phyloP scores from a whole-genome alignment of 139 green algal species.

The Raphidocelis subcapitata region DNA sequence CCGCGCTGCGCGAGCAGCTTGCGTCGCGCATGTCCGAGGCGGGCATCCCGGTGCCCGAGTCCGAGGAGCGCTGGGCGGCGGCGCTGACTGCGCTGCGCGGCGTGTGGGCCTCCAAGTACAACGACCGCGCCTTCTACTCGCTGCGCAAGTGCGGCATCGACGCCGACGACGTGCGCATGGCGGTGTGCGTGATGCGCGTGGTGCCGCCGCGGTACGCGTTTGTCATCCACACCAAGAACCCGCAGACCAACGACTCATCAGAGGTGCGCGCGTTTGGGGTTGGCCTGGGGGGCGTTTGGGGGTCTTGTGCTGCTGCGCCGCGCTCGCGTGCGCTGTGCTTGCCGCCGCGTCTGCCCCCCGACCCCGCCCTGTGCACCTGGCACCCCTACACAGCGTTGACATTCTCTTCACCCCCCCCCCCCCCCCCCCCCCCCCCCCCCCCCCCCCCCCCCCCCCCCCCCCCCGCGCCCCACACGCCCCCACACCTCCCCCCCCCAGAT shows the following conservation, averaged over 20 bases:
- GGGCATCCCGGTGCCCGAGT: constrained; percentile 77
- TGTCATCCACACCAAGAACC: constrained; percentile 99
- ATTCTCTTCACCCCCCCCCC: no score
- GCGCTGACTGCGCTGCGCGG: constrained; percentile 69
- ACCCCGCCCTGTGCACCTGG: no score
- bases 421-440: no score
- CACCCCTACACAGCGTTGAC: no score
- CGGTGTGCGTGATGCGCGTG: constrained; percentile 90
- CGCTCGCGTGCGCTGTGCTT: no score
- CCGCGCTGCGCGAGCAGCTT: constrained; percentile 62
- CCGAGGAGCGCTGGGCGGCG: constrained; percentile 69
- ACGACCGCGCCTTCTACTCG: constrained; percentile 67
- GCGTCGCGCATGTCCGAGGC: constrained; percentile 57
- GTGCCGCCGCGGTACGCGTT: constrained; percentile 96
- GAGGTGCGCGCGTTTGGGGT: constrained; percentile 6
- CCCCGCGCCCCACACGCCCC: no score
- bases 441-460: no score
- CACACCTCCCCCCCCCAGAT: no score
- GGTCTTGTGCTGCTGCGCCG: no score
- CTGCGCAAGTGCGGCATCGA: constrained; percentile 66
- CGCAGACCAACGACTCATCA: constrained; percentile 69
- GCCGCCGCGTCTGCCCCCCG: no score
- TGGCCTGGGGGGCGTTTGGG: background rate
- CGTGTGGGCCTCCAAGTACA: constrained; percentile 99
- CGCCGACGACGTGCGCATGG: constrained; percentile 95